Percentiles rank a stretch among this genome's conserved stretches.
phyloP scores from a whole-genome alignment of 108 stramenopile genomes.

The Ochromonas danica region DNA sequence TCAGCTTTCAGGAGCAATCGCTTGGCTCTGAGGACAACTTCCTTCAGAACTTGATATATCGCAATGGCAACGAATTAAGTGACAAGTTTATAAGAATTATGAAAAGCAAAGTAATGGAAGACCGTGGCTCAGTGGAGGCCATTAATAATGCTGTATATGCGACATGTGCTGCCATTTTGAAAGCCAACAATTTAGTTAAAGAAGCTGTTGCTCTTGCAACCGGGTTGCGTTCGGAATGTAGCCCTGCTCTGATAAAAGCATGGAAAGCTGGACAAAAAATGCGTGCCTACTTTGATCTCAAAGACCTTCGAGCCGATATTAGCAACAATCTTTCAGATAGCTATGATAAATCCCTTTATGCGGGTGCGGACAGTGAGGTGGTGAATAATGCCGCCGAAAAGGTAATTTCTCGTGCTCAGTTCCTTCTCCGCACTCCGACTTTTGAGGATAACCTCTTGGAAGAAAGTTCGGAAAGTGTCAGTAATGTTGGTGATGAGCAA shows the following conservation, averaged over 20 bases:
- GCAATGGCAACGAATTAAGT: not conserved
- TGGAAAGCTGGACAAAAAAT: conserved; percentile 57
- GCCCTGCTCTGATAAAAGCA: conserved; percentile 44
- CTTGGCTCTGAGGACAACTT: not conserved
- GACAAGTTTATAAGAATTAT: conserved; percentile 41
- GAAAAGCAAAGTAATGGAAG: conserved; percentile 41
- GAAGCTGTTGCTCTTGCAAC: conserved; percentile 47
- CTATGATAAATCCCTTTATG: not conserved
- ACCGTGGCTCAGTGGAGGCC: conserved; percentile 47
- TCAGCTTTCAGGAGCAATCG: not conserved
- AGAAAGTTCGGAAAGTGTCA: not conserved
- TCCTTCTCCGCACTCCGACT: not conserved
- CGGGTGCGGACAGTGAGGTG: conserved; percentile 7
- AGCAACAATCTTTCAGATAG: not conserved
- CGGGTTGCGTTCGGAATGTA: conserved; percentile 31
- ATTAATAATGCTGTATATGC: conserved; percentile 54
- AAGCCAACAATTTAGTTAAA: conserved; percentile 42
- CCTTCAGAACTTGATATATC: not conserved
- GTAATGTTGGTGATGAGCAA: not conserved
- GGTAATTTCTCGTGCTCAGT: not conserved
- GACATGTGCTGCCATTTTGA: conserved; percentile 51
- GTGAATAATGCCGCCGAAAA: not conserved
- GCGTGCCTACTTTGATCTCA: conserved; percentile 49
- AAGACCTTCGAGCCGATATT: conserved; percentile 40
- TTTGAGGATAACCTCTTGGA: not conserved